Evolutionary conservation across 257 asterid species (phyloP), one percentile per base, ranked within the genome.

Genomic region (Ehretia macrophylla): DNA sequence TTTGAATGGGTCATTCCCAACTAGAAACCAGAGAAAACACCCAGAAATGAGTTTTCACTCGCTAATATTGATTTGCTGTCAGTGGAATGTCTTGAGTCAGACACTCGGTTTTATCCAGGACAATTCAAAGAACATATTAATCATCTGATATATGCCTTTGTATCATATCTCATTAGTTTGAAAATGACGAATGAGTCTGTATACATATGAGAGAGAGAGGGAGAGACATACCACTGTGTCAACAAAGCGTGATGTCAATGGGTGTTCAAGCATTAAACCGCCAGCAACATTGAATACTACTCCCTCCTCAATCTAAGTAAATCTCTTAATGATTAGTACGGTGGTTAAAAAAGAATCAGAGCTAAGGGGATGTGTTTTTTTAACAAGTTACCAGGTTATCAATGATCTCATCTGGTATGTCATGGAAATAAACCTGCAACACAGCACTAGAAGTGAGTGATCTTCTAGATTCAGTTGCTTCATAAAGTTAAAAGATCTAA

Each of bases 231-330:
- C 97, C 90, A 87, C 79, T 10, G 84, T 81, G 68, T 81, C 96
- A 55, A 90, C 85, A 57, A 90, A 81, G 13, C 95, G 96, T 79
- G 78, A 67, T 42, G 80, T 82, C 49, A 87, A 72, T 44, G 95
- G 95, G 74, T 90, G 97, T 73, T 90, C 97, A 55, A 90, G 96
- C 96, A 80, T 90, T 81, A 90, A 77, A 35, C 95, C 97, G 14
- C 97, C 96, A 63, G 97, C 94, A 27, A 87, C 97, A 47, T 85
- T 79, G 46, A 83, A 82, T 68, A 74, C 65, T 21, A 81, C 67
- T 40, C 84, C 97, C 69, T 87, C 97, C 60, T 87, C 95, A 27
- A 90, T 80, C 97, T 90, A 74, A 50, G 68, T 37, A 68, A 48
- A 49, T 49, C 35, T 42, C 53, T 16, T n/a, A 61, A 16, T 18